Conservation (phyloP, 23 red algal genomes). For the Gracilariopsis chorda region DNA sequence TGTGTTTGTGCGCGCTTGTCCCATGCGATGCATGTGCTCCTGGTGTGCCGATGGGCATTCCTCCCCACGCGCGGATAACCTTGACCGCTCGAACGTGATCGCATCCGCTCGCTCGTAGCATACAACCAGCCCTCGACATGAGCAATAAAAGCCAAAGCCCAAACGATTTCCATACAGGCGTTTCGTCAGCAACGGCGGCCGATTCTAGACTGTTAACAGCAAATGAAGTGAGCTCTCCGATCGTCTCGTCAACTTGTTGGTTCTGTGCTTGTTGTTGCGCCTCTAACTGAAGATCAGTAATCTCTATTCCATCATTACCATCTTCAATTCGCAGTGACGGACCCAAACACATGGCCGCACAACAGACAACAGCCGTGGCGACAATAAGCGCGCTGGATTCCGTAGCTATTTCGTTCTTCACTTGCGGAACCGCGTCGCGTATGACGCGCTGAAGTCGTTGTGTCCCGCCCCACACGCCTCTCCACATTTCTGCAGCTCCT, state of each 20-base stretch:
- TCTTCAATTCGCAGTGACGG: constrained; percentile 46
- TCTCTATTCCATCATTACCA: constrained; percentile 47
- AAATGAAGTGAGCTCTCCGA: constrained; percentile 41
- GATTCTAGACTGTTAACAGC: constrained; percentile 53
- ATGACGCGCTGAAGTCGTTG: constrained; percentile 67
- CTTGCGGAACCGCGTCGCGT: constrained; percentile 59
- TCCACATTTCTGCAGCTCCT: constrained; percentile 2
- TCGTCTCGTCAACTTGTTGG: constrained; percentile 53
- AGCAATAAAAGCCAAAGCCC: constrained; percentile 67
- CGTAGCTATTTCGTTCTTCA: constrained; percentile 53
- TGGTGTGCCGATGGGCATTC: constrained; percentile 43
- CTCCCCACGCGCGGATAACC: constrained; percentile 56
- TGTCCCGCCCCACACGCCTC: constrained; percentile 43
- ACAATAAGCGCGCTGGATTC: constrained; percentile 51
- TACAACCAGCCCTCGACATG: constrained; percentile 38
- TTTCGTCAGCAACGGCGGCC: constrained; percentile 63
- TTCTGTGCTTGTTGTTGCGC: neutral
- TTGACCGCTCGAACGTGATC: constrained; percentile 46
- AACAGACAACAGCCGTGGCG: constrained; percentile 44
- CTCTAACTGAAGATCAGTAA: constrained; percentile 10
- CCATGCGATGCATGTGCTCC: constrained; percentile 39
- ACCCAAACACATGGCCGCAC: constrained; percentile 45
- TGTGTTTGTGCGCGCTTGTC: constrained; percentile 10
- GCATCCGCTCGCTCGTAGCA: constrained; percentile 64
- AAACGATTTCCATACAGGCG: constrained; percentile 61